Percentiles rank a stretch among this genome's conserved stretches.
Conservation (phyloP, 1,284 basidiomycete species). For the Malassezia slooffiae region DNA sequence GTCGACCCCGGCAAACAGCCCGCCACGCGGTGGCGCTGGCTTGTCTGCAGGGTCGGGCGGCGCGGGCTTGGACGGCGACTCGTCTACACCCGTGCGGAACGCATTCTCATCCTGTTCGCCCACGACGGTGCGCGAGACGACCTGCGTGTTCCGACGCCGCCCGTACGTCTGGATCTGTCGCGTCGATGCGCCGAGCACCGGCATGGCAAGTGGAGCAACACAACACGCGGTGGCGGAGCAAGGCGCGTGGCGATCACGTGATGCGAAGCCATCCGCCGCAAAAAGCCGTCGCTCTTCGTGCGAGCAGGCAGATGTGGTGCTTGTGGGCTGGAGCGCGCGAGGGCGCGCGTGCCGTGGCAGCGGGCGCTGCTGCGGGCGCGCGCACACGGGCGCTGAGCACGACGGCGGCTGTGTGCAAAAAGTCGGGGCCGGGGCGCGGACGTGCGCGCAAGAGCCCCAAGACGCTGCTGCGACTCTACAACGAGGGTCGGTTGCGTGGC, state of each 20-base stretch:
- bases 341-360: too few relatives aligned
- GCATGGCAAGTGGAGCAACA: conserved; percentile 5
- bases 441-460: conserved; percentile 19
- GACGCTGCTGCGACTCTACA: conserved; percentile 13
- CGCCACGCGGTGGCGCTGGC: neutral
- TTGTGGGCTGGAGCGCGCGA: conserved; percentile 4
- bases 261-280: too few relatives aligned
- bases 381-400: conserved; percentile 16
- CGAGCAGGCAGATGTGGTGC: neutral
- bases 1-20: conserved; percentile 11
- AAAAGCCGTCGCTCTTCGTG: neutral
- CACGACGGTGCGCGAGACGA: neutral
- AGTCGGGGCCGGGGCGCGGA: conserved; percentile 27
- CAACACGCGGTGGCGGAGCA: conserved; percentile 6
- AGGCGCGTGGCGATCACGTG: conserved; percentile 10
- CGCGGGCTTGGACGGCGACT: neutral
- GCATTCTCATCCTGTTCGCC: neutral
- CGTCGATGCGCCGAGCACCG: conserved; percentile 5
- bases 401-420: conserved; percentile 16
- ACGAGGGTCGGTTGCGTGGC: conserved; percentile 9
- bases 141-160: conserved; percentile 6
- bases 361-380: neutral
- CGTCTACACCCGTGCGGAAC: neutral
- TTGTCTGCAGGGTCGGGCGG: neutral
- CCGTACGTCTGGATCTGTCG: conserved; percentile 13